phyloP scores from a whole-genome alignment of 164 flowering plant species.

The Stephania yunnanensis region DNA sequence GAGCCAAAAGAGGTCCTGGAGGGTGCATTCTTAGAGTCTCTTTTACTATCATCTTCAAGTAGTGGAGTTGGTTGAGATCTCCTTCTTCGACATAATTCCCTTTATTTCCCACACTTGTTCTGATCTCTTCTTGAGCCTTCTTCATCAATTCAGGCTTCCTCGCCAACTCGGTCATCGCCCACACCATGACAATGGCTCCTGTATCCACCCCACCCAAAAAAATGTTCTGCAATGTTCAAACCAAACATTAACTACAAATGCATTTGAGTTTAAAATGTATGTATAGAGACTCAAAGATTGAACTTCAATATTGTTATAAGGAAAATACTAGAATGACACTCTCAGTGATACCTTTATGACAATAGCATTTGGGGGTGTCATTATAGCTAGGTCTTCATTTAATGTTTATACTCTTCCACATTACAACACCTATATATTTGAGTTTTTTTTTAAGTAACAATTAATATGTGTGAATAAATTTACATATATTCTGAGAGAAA shows the following conservation, averaged over 20 bases:
- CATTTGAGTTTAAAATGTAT: too few species aligned
- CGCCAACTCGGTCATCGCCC: conserved; percentile 22
- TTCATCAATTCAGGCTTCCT: conserved; percentile 14
- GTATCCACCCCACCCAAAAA: conserved; percentile 20
- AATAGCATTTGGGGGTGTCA: too few species aligned
- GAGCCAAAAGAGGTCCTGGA: conserved; percentile 8
- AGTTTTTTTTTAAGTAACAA: too few species aligned
- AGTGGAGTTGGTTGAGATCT: conserved; percentile 12
- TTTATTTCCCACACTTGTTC: conserved; percentile 9
- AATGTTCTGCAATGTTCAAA: conserved; percentile 8
- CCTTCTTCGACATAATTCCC: conserved; percentile 17
- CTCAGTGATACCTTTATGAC: too few species aligned
- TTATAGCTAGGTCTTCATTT: not conserved
- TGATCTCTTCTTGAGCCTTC: conserved; percentile 17
- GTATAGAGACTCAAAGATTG: too few species aligned
- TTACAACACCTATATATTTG: not conserved
- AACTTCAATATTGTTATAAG: too few species aligned
- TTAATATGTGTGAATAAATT: not conserved
- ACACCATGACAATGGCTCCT: conserved; percentile 6
- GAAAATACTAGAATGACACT: too few species aligned
- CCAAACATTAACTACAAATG: too few species aligned
- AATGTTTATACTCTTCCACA: not conserved
- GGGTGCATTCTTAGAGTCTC: conserved; percentile 19
- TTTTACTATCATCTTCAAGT: conserved; percentile 16
- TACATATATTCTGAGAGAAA: not conserved